These are phyloP conservation scores for Debaryomyces coudertii DNA, from an alignment of 1,139 yeast species.

Conservation along the genomic window DNA sequence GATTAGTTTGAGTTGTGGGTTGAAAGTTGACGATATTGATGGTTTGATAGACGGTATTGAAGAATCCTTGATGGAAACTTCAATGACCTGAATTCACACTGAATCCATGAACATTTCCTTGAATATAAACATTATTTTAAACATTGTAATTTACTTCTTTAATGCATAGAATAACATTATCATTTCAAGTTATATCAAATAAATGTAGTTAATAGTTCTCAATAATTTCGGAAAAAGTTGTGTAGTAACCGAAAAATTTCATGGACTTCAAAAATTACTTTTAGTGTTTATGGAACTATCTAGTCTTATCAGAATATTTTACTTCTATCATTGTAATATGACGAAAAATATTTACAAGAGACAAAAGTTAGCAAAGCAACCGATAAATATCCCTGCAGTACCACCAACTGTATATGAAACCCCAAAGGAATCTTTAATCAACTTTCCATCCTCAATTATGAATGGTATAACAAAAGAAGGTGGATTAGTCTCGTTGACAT, in stretches of 20 bases:
- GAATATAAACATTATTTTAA: background rate
- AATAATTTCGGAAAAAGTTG: background rate
- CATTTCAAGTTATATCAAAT: background rate
- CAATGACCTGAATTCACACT: conserved; percentile 7
- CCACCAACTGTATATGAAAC: conserved; percentile 36
- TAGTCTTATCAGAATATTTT: background rate
- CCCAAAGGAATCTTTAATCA: conserved; percentile 36
- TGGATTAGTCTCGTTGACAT: conserved; percentile 48
- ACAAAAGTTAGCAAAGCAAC: conserved; percentile 14
- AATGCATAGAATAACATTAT: conserved; percentile 3
- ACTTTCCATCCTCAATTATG: conserved; percentile 45
- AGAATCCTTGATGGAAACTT: conserved; percentile 43
- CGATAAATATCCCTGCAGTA: conserved; percentile 11
- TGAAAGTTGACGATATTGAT: conserved; percentile 79
- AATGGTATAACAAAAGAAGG: conserved; percentile 50
- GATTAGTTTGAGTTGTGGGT: conserved; percentile 81
- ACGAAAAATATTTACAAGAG: conserved; percentile 14
- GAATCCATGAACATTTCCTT: background rate
- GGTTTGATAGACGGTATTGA: conserved; percentile 53
- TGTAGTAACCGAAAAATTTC: background rate
- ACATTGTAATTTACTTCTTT: conserved; percentile 8
- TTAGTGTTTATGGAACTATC: background rate
- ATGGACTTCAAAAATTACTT: background rate
- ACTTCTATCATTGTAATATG: conserved; percentile 5
- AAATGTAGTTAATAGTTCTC: too few species aligned